These are phyloP conservation scores for Ogataea pini DNA, from an alignment of 805 yeast genomes.

Conservation along the genomic window DNA sequence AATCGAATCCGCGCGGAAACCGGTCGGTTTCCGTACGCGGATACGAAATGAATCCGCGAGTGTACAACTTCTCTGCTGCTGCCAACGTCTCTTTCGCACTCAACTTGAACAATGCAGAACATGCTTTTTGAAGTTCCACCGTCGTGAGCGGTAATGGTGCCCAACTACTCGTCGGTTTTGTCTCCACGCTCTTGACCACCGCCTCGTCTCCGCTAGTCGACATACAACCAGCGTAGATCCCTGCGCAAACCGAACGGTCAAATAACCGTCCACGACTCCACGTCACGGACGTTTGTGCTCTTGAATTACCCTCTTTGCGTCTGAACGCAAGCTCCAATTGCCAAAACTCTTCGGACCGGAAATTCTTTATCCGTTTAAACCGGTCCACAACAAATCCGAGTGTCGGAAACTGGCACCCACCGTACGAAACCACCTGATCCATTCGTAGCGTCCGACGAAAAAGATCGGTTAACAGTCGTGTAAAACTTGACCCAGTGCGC, in stretches of 20 bases:
- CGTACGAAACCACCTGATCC: slow-evolving; percentile 63
- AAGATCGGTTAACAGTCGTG: slow-evolving; percentile 69
- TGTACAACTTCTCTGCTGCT: slow-evolving; percentile 82
- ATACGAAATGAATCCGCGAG: slow-evolving; percentile 83
- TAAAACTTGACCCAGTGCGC: slow-evolving; percentile 85
- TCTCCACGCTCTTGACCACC: slow-evolving; percentile 48
- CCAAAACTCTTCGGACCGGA: slow-evolving; percentile 84
- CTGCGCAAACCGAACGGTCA: slow-evolving; percentile 65
- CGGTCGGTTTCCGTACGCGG: slow-evolving; percentile 97
- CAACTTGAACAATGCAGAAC: slow-evolving; percentile 71
- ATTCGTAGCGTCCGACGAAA: slow-evolving; percentile 38
- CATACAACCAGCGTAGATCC: slow-evolving; percentile 70
- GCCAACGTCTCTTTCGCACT: slow-evolving; percentile 78
- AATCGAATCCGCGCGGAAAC: slow-evolving; percentile 77
- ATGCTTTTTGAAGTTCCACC: slow-evolving; percentile 86
- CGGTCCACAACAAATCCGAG: slow-evolving; percentile 95
- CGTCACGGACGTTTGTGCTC: slow-evolving; percentile 44
- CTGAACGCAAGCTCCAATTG: slow-evolving; percentile 53
- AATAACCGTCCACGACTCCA: slow-evolving; percentile 78
- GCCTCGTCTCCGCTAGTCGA: slow-evolving; percentile 46
- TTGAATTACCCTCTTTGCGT: slow-evolving; percentile 35
- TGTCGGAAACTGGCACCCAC: slow-evolving; percentile 95
- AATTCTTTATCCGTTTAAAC: slow-evolving; percentile 69
- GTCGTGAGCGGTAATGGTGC: slow-evolving; percentile 93
- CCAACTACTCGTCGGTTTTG: slow-evolving; percentile 70